A percentile compares a stretch with the other conserved stretches of the same genome.
Conservation (phyloP, 1,284 basidiomycete genomes). For the Pascua sp. region DNA sequence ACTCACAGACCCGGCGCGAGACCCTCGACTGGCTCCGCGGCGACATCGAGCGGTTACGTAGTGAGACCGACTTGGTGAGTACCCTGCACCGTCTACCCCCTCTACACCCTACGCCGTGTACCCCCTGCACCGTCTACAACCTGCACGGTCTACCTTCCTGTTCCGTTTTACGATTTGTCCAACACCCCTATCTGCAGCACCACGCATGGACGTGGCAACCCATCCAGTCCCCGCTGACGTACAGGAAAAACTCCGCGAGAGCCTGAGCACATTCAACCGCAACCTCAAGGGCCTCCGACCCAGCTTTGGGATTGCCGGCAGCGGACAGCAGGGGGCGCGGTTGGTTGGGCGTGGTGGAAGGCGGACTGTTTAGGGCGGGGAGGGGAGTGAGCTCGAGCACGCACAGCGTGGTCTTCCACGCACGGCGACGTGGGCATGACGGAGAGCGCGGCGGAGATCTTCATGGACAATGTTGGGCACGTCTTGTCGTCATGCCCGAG, state of each 20-base stretch:
- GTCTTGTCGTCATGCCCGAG: too few relatives aligned
- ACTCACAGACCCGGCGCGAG: constrained; percentile 40
- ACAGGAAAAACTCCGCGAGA: constrained; percentile 18
- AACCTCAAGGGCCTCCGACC: constrained; percentile 37
- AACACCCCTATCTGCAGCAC: not conserved
- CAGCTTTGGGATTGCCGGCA: constrained; percentile 33
- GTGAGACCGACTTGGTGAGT: constrained; percentile 40
- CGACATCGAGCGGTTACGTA: constrained; percentile 40
- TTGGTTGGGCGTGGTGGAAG: too few relatives aligned
- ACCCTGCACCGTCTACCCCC: not conserved
- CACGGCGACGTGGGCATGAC: too few relatives aligned
- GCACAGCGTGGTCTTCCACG: too few relatives aligned
- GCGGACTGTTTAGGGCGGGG: too few relatives aligned
- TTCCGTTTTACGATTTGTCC: not conserved
- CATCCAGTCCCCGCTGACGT: too few relatives aligned
- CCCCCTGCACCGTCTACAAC: not conserved
- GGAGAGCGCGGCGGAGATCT: too few relatives aligned
- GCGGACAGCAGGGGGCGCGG: too few relatives aligned
- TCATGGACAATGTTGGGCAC: too few relatives aligned
- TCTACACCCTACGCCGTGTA: not conserved
- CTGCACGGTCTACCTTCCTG: too few relatives aligned
- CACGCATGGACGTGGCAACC: too few relatives aligned
- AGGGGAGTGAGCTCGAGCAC: too few relatives aligned
- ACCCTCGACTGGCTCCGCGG: constrained; percentile 46
- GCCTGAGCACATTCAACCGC: constrained; percentile 26